These are phyloP conservation scores for Boletus sensibilis DNA, from an alignment of 768 basidiomycete species.

Conservation along the genomic window DNA sequence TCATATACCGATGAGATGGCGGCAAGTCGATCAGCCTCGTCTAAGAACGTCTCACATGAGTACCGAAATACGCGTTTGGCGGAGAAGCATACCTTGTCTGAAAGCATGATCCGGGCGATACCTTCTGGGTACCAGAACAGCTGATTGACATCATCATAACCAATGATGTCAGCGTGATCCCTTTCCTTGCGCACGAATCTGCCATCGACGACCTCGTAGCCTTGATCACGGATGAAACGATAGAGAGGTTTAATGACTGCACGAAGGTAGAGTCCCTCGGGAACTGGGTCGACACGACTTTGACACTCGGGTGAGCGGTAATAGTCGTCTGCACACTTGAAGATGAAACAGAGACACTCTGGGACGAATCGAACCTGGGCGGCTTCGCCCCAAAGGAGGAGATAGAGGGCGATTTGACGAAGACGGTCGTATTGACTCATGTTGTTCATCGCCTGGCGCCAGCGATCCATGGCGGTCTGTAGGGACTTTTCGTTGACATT, in stretches of 20 bases:
- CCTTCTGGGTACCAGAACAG: conserved; percentile 99
- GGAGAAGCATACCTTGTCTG: conserved; percentile 68
- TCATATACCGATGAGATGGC: conserved; percentile 92
- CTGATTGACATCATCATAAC: conserved; percentile 99
- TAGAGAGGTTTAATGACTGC: conserved; percentile 92
- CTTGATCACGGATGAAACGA: conserved; percentile 95
- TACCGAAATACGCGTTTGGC: neutral
- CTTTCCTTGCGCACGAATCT: conserved; percentile 91
- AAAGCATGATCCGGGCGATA: conserved; percentile 85
- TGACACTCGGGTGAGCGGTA: conserved; percentile 99
- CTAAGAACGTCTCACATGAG: conserved; percentile 38
- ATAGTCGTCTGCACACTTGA: conserved; percentile 99
- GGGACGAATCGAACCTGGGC: conserved; percentile 96
- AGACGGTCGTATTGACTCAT: conserved; percentile 99
- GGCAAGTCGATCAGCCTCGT: conserved; percentile 89
- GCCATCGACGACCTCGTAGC: conserved; percentile 93
- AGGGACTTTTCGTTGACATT: conserved; percentile 62
- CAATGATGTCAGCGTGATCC: conserved; percentile 93
- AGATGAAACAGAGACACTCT: conserved; percentile 98
- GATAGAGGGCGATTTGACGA: conserved; percentile 91
- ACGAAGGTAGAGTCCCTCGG: conserved; percentile 92
- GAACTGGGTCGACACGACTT: conserved; percentile 84
- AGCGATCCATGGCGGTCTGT: conserved; percentile 82
- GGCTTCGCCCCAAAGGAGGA: conserved; percentile 97
- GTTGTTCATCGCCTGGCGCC: conserved; percentile 97